Evolutionary conservation across 1,284 basidiomycete species (phyloP).

Genomic region (Malassezia pachydermatis): DNA sequence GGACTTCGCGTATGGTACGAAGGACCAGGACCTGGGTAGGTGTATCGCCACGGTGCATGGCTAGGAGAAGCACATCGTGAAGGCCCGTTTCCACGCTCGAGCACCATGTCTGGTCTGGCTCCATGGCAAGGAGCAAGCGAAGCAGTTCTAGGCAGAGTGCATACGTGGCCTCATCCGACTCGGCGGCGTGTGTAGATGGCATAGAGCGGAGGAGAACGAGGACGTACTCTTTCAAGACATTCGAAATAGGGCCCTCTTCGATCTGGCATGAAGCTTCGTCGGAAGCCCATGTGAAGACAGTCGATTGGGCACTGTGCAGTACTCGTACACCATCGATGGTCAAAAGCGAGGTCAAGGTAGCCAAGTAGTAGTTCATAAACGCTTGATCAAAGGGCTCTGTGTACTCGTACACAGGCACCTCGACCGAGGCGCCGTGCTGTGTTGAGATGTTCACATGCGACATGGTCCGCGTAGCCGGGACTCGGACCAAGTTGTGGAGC

Average conservation of each 20-base stretch:
- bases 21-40: slow-evolving; percentile 64
- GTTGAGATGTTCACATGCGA: background rate
- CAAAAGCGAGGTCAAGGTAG: slow-evolving; percentile 66
- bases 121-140: slow-evolving; percentile 67
- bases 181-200: background rate
- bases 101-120: slow-evolving; percentile 58
- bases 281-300: background rate
- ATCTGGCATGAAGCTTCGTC: no score
- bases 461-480: background rate
- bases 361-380: slow-evolving; percentile 58
- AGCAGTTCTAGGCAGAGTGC: slow-evolving; percentile 67
- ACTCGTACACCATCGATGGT: slow-evolving; percentile 72
- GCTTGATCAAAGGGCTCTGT: slow-evolving; percentile 67
- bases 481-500: slow-evolving; percentile 7
- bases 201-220: slow-evolving; percentile 20
- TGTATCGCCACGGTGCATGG: slow-evolving; percentile 53
- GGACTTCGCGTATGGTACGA: slow-evolving; percentile 72
- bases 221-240: slow-evolving; percentile 22
- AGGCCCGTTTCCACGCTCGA: slow-evolving; percentile 57
- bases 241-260: slow-evolving; percentile 10
- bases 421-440: background rate
- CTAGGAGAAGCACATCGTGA: slow-evolving; percentile 64
- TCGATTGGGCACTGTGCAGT: background rate
- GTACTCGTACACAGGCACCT: slow-evolving; percentile 51
- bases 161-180: slow-evolving; percentile 52